Evolutionary conservation across 225 moss, liverwort and hornwort species (phyloP).

Genomic region (Polytrichum commune): DNA sequence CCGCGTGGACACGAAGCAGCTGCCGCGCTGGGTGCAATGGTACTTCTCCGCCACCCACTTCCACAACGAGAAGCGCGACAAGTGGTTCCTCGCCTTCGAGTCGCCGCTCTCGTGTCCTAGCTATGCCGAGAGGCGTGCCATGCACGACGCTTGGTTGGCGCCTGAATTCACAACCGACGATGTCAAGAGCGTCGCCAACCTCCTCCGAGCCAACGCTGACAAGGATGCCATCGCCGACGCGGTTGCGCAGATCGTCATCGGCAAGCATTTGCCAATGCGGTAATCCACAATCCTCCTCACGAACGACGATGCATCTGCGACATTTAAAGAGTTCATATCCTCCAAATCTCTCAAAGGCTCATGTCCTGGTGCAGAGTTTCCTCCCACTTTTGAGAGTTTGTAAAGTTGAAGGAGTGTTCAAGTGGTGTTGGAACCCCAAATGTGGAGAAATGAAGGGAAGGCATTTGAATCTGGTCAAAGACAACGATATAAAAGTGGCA

Average conservation of each 20-base stretch:
- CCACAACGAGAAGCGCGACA: conserved; percentile 26
- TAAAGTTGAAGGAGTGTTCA: no score
- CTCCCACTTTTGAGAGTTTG: no score
- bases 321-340: no score
- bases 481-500: no score
- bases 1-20: conserved; percentile 12
- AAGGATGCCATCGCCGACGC: conserved; percentile 21
- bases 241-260: conserved; percentile 14
- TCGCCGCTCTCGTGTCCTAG: neutral
- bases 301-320: no score
- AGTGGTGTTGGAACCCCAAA: no score
- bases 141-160: conserved; percentile 18
- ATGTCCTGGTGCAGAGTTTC: no score
- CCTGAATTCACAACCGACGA: conserved; percentile 15
- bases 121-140: conserved; percentile 9
- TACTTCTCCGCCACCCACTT: conserved; percentile 25
- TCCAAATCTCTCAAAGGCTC: no score
- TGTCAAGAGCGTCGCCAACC: conserved; percentile 8
- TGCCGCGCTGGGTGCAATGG: conserved; percentile 27
- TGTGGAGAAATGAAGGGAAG: no score
- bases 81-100: conserved; percentile 35
- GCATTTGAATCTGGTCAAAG: no score
- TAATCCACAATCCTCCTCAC: neutral
- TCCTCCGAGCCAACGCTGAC: conserved; percentile 10
- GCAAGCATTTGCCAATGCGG: neutral